Evolutionary conservation across 2,329 filamentous ascomycete species (phyloP).

Genomic region (Sporothrix euskadiensis): DNA sequence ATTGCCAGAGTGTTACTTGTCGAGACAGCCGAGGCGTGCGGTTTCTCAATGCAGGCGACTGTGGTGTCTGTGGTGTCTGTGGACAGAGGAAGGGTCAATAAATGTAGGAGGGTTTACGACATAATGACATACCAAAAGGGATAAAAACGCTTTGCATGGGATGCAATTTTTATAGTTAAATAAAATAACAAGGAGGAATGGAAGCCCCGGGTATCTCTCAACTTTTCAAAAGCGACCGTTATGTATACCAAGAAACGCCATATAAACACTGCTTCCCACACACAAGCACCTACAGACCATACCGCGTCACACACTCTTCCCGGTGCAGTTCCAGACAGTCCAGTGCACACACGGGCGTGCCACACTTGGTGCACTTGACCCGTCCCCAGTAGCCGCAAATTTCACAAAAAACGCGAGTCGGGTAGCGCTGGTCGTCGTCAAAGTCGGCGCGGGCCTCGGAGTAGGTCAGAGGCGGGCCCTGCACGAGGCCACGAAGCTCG

Average conservation of each 20-base stretch:
- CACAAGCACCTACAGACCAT: constrained; percentile 47
- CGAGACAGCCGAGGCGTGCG: constrained; percentile 49
- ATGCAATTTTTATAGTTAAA: not conserved
- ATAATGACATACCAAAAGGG: not conserved
- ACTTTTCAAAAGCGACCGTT: not conserved
- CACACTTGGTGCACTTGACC: constrained; percentile 75
- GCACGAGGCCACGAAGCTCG: constrained; percentile 65
- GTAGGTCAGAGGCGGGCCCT: constrained; percentile 66
- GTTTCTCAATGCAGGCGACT: constrained; percentile 71
- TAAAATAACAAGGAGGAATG: not conserved
- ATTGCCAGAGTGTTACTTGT: constrained; percentile 60
- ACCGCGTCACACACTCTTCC: constrained; percentile 69
- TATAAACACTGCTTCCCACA: not conserved
- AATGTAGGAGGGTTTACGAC: not conserved
- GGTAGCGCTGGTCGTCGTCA: constrained; percentile 44
- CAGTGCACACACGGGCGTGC: constrained; percentile 73
- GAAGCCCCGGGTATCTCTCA: not conserved
- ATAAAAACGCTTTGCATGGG: not conserved
- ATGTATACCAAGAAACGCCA: not conserved
- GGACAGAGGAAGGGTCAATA: constrained; percentile 42
- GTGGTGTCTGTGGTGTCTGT: constrained; percentile 69
- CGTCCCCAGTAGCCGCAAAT: constrained; percentile 82
- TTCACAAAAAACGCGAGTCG: constrained; percentile 69
- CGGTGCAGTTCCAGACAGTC: constrained; percentile 72
- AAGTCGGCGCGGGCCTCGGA: constrained; percentile 49